Base-by-base conservation (phyloP, 345 rosid genomes). In the Chamaenerion angustifolium region DNA sequence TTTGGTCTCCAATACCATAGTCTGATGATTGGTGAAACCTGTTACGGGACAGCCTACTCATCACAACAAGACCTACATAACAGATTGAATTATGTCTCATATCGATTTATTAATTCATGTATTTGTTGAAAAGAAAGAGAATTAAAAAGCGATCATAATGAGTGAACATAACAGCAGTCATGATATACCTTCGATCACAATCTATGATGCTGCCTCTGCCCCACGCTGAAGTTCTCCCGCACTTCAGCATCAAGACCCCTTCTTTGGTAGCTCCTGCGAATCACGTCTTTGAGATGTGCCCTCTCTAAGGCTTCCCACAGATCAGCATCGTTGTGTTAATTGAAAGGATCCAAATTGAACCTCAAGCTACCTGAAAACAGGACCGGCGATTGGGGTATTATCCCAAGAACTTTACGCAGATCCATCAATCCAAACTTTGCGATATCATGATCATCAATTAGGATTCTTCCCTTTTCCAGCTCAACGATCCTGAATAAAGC, bases 231-330 rank as follows among this genome's bases (percentile, higher is more conserved):
- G 64, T 92, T 92, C 63, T 92, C 98, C 53, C 98, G 74, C 56
- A 92, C 98, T 96, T 87, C 86, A 18, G 98, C 88, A 60, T 87
- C 80, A 49, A 92, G 82, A 66, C 98, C 96, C 40, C 10, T 31
- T 7, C 37, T 7, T 7, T 71, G 67, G 56, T 93, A 69, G 64
- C 75, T 87, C 67, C 95, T 80, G 48, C 96, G 63, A 42, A 92
- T 80, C 40, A 72, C 90, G 71, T 92, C 95, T 76, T 87, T 92
- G 73, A 87, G 61, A 55, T 89, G 88, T 46, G 98, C 96, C 76
- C 98, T 82, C 73, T 92, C 98, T 49, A 92, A 67, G 58, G 98
- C 80, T 63, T 92, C 98, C 98, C 98, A 92, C 42, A 92, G 85
- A 67, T 92, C 88, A 40, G 96, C 96, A 67, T 92, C 98, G 51